Conservation (phyloP, 2,329 filamentous ascomycete genomes). For the Aspergillus clavatus region DNA sequence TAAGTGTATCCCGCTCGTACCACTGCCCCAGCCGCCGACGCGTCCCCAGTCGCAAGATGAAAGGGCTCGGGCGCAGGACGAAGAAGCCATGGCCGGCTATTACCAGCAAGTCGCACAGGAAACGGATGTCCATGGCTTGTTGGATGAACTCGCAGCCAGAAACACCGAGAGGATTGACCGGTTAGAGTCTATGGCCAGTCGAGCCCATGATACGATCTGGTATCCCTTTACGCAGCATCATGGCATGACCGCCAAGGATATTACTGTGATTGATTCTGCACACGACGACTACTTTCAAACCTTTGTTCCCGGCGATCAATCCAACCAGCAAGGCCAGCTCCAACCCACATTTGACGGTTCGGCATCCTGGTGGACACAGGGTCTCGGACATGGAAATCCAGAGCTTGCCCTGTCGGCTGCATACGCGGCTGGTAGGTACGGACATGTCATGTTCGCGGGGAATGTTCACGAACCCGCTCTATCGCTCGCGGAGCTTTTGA, state of each 20-base stretch:
- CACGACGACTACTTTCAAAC: slow-evolving; percentile 75
- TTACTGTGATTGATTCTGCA: slow-evolving; percentile 74
- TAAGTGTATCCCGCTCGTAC: slow-evolving; percentile 53
- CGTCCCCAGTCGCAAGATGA: slow-evolving; percentile 28
- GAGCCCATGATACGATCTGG: slow-evolving; percentile 67
- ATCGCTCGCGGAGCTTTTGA: slow-evolving; percentile 60
- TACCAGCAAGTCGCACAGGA: slow-evolving; percentile 50
- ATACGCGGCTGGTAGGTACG: slow-evolving; percentile 76
- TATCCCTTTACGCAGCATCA: slow-evolving; percentile 84
- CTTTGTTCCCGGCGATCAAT: slow-evolving; percentile 26
- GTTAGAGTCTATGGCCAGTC: slow-evolving; percentile 57
- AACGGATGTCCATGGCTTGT: slow-evolving; percentile 40
- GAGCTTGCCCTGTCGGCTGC: slow-evolving; percentile 68
- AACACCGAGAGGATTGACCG: slow-evolving; percentile 55
- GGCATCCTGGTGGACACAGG: slow-evolving; percentile 89
- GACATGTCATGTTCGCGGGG: slow-evolving; percentile 82
- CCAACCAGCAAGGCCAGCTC: slow-evolving; percentile 40
- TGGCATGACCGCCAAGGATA: slow-evolving; percentile 55
- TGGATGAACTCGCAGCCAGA: slow-evolving; percentile 49
- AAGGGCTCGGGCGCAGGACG: slow-evolving; percentile 44
- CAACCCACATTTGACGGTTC: slow-evolving; percentile 74
- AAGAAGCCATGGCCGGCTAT: slow-evolving; percentile 57
- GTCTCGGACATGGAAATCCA: slow-evolving; percentile 73
- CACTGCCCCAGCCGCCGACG: slow-evolving; percentile 56
- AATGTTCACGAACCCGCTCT: slow-evolving; percentile 75